phyloP scores from a whole-genome alignment of 192 early-diverging fungal species.

The Coemansia javaensis region DNA sequence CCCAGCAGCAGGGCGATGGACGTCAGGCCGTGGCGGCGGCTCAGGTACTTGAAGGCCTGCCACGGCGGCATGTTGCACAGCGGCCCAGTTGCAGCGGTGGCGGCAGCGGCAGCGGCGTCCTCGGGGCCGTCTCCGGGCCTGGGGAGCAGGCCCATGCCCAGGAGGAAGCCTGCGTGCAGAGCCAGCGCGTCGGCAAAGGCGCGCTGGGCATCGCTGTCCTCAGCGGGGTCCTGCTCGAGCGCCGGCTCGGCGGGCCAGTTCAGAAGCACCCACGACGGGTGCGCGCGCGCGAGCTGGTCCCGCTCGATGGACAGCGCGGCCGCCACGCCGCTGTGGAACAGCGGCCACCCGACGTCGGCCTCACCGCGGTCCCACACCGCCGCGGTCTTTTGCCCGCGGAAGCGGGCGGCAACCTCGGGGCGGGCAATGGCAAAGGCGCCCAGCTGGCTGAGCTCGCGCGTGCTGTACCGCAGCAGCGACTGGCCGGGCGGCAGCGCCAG shows the following conservation, averaged over 20 bases:
- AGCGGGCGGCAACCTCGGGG: conserved; percentile 55
- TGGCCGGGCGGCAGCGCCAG: conserved; percentile 64
- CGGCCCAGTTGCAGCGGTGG: conserved; percentile 53
- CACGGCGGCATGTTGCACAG: conserved; percentile 61
- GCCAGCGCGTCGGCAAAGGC: conserved; percentile 42
- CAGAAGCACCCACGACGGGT: conserved; percentile 76
- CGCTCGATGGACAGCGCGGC: conserved; percentile 65
- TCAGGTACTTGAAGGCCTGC: conserved; percentile 64
- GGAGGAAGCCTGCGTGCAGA: conserved; percentile 73
- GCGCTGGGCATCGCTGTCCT: conserved; percentile 4
- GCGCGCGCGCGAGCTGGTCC: conserved; percentile 49
- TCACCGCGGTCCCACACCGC: conserved; percentile 14
- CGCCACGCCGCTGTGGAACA: conserved; percentile 86
- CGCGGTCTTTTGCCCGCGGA: conserved; percentile 59
- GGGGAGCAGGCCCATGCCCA: conserved; percentile 67
- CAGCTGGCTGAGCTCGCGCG: conserved; percentile 50
- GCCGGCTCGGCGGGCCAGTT: conserved; percentile 52
- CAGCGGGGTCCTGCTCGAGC: background rate
- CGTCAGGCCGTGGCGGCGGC: conserved; percentile 61
- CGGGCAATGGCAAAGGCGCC: conserved; percentile 57
- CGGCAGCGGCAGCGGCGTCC: background rate
- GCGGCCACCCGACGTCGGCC: conserved; percentile 65
- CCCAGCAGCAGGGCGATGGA: conserved; percentile 75
- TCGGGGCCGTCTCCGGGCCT: background rate
- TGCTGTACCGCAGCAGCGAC: conserved; percentile 65